Percentiles rank a stretch among this genome's conserved stretches.
phyloP scores from a whole-genome alignment of 1,284 basidiomycete species.

The Marasmius tenuissimus region DNA sequence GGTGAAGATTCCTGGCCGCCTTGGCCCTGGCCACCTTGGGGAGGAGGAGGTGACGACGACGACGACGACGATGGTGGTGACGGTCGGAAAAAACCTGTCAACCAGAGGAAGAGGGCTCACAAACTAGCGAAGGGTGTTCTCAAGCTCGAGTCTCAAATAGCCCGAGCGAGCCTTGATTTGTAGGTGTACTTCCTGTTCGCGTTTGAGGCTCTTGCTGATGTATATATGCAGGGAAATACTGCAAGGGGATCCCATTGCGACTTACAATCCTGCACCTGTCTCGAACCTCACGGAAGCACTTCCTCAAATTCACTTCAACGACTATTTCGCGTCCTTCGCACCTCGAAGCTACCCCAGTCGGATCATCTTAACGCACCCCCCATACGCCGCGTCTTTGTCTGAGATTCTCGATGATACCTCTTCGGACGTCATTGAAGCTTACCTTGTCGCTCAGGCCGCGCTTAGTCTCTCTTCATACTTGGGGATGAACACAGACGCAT shows the following conservation, averaged over 20 bases:
- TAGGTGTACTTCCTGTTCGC: conserved; percentile 24
- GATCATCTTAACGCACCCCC: conserved; percentile 85
- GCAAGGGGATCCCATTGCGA: conserved; percentile 78
- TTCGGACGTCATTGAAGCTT: conserved; percentile 80
- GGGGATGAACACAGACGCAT: conserved; percentile 71
- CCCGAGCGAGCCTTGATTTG: conserved; percentile 80
- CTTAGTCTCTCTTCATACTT: conserved; percentile 68
- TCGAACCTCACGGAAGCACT: conserved; percentile 72
- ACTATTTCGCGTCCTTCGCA: conserved; percentile 84
- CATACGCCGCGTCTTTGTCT: conserved; percentile 71
- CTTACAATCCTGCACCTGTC: conserved; percentile 85
- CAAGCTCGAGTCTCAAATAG: conserved; percentile 80
- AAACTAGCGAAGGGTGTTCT: conserved; percentile 77
- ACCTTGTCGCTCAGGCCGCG: conserved; percentile 76
- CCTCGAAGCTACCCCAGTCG: conserved; percentile 75
- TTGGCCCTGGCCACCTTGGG: conserved; percentile 88
- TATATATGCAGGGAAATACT: conserved; percentile 50
- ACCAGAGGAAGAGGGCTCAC: conserved; percentile 49
- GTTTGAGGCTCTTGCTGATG: conserved; percentile 7
- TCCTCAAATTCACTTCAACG: conserved; percentile 77
- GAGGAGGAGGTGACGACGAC: conserved; percentile 56
- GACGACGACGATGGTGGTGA: conserved; percentile 30
- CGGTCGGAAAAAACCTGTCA: conserved; percentile 42
- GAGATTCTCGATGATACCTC: conserved; percentile 70
- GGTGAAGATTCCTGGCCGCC: conserved; percentile 62